Base-by-base conservation (phyloP, 2,329 filamentous ascomycete species). In the Paecilomyces sp. region DNA sequence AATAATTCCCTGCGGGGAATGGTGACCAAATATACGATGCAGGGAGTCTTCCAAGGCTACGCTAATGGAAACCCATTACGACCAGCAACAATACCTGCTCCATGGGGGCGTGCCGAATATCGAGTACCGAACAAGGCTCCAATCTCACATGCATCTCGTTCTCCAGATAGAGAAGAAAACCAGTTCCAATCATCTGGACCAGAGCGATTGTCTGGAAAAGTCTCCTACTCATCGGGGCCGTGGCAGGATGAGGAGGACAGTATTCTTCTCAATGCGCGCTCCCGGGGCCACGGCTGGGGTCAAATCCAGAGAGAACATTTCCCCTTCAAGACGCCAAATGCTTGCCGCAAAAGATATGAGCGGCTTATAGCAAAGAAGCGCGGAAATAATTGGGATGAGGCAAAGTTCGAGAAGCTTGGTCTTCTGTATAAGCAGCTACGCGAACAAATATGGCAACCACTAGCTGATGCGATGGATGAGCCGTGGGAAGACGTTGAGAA, bases 311-410 rank as follows among this genome's bases (percentile, higher is more conserved):
- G 81, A 62, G 84, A 82, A 62, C 85, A 91, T 75, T 96, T 96
- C 72, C 88, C 88, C 1, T 81, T 77, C 71, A 96, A 96, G 79
- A 82, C 82, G 12, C 76, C 88, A 60, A 94, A 94, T 72, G 92
- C 92, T 18, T 96, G 91, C 76, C 89, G 91, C 64, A 96, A 96
- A 78, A 85, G 91, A 58, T 91, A 95, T 68, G 91, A 96, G 76
- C 83, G 91, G 50, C 78, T 96, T 65, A 87, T 93, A 81, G 89
- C 93, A 76, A 85, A 88, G 65, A 64, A 71, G 60, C 86, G 87
- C 60, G 84, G 86, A 55, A 88, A 91, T 67, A 88, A 92, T 68
- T 94, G 90, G 88, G 89, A 93, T 67, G 83, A 83, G 22, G 80
- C 87, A 65, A 90, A 90, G 77, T 80, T 92, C 25, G 89, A 93